Base-by-base conservation (phyloP, 805 yeast genomes). In the Saccharomycopsis javanensis region DNA sequence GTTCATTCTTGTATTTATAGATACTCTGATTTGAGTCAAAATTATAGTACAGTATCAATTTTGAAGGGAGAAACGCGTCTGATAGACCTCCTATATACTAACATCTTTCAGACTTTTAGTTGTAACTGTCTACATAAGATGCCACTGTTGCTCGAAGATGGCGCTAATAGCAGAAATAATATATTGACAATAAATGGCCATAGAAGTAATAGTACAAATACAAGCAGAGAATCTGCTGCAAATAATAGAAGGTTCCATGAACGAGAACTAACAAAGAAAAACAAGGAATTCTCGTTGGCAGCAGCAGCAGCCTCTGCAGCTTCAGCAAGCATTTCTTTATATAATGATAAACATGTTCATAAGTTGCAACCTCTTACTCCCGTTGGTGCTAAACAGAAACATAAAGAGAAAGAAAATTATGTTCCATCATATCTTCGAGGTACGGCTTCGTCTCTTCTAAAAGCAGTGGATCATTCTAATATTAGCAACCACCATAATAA, bases 391-490 rank as follows among this genome's bases (percentile, higher is more conserved):
- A 28, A 30, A 20, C 18, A 51, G 28, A 23, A 50, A n/a, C 23
- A 8, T n/a, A 50, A 51, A 34, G 48, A 52, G 8, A 52, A 35
- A 35, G 54, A 52, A 37, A 52, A 52, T 20, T n/a, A 52, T 20
- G 31, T 58, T 15, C 61, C 61, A 2, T 56, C 59, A 15, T 58
- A 58, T 28, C 38, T 58, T 13, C 31, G 61, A 37, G 61, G 53
- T n/a, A 58, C 61, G 1, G 57, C 34, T 7, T 55, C 61, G 1
- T 58, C 61, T 6, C 56, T 48, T 28, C 15, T 33, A 8, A 52
- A 52, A 42, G 59, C 61, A n/a, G 57, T 53, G 28, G 35, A 54
- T 23, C 51, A 18, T 20, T 15, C 13, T 7, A 38, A 38, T 28
- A 31, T 27, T 6, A 51, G 33, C 34, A 51, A 50, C 16, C 5